Evolutionary conservation across 2,329 filamentous ascomycete species (phyloP).

Genomic region (Phaeosphaeriaceae sp.): DNA sequence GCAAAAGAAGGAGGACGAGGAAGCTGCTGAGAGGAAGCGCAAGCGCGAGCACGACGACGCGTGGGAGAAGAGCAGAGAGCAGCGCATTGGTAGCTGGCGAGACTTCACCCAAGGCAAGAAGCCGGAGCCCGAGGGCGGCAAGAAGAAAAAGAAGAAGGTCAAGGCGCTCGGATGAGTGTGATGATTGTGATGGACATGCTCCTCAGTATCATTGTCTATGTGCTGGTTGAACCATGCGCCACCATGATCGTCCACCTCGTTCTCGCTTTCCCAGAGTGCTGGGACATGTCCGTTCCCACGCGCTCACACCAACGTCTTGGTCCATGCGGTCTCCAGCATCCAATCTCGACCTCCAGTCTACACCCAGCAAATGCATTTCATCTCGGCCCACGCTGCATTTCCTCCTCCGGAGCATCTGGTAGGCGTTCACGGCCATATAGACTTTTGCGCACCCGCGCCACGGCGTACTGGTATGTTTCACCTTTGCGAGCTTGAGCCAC

Average conservation of each 20-base stretch:
- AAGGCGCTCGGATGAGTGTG: constrained; percentile 57
- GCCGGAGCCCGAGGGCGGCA: constrained; percentile 55
- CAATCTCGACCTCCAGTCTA: too few species aligned
- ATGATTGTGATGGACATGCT: not conserved
- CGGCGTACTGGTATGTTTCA: constrained; percentile 12
- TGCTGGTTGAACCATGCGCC: not conserved
- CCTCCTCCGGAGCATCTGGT: constrained; percentile 12
- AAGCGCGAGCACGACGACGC: constrained; percentile 88
- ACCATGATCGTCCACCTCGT: not conserved
- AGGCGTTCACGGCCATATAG: constrained; percentile 9
- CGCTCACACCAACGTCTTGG: not conserved
- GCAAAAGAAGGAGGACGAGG: constrained; percentile 84
- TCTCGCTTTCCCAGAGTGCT: not conserved
- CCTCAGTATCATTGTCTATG: not conserved
- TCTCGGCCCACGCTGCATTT: constrained; percentile 3
- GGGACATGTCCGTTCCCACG: not conserved
- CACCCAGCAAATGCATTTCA: not conserved
- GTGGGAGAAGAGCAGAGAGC: constrained; percentile 92
- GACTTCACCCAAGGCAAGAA: constrained; percentile 76
- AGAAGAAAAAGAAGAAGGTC: constrained; percentile 62
- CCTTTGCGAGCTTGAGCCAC: constrained; percentile 11
- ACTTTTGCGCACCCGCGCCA: constrained; percentile 4
- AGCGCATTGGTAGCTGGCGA: constrained; percentile 92
- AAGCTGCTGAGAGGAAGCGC: constrained; percentile 68
- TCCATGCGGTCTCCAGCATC: too few species aligned